Evolutionary conservation across 1,284 basidiomycete genomes (phyloP).

Genomic region (Microbotryomycetes sp.): DNA sequence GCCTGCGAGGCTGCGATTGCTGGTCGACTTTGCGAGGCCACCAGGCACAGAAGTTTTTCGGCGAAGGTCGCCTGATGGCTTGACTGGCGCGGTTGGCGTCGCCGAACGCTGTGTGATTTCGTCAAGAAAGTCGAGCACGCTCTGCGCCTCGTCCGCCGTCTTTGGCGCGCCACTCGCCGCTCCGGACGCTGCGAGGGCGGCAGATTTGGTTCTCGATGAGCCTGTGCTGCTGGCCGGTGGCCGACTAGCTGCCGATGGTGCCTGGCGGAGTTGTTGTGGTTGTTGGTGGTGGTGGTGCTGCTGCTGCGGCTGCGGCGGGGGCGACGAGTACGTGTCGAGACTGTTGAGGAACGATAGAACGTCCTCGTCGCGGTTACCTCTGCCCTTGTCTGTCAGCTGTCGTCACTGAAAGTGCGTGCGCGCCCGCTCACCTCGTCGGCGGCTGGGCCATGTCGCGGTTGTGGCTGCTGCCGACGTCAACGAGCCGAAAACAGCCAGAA

Average conservation of each 20-base stretch:
- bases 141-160: conserved; percentile 48
- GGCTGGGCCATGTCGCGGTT: not conserved
- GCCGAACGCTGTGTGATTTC: conserved; percentile 75
- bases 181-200: not conserved
- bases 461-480: not conserved
- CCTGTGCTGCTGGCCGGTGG: not conserved
- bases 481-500: conserved; percentile 1
- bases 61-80: conserved; percentile 1
- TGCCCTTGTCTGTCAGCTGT: not conserved
- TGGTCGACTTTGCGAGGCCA: conserved; percentile 7
- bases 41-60: not conserved
- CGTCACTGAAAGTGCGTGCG: not conserved
- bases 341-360: conserved; percentile 83
- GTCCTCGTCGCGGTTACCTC: conserved; percentile 51
- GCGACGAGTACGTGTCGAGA: conserved; percentile 63
- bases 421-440: not conserved
- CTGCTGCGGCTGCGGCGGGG: conserved; percentile 22
- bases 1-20: conserved; percentile 1
- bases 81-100: conserved; percentile 30
- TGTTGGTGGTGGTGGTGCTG: not conserved
- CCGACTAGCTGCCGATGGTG: not conserved
- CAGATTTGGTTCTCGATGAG: conserved; percentile 2
- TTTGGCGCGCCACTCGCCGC: conserved; percentile 24
- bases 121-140: conserved; percentile 81
- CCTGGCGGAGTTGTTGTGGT: not conserved